A percentile compares a stretch with the other conserved stretches of the same genome.
phyloP scores from a whole-genome alignment of 495 filamentous ascomycete genomes.

The Daldinia grandis region DNA sequence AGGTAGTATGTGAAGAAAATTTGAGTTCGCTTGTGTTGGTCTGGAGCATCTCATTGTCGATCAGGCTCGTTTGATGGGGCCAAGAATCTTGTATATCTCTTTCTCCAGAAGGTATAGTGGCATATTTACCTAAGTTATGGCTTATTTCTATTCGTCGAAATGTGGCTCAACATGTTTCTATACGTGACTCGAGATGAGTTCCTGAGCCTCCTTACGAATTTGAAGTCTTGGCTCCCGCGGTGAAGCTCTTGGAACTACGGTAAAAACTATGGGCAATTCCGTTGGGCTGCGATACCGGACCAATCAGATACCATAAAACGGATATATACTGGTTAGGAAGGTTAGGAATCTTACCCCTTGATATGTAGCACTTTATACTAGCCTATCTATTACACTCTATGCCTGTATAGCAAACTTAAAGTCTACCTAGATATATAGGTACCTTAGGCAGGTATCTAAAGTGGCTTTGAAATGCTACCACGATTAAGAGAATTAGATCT shows the following conservation, averaged over 20 bases:
- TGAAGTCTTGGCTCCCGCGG: neutral
- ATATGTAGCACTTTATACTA: neutral
- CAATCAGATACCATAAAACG: neutral
- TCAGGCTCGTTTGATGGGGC: neutral
- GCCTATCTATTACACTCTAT: neutral
- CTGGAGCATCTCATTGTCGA: neutral
- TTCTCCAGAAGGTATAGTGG: neutral
- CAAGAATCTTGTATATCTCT: neutral
- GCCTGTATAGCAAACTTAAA: neutral
- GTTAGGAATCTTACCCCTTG: neutral
- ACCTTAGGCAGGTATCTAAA: too few species aligned
- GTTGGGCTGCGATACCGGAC: conserved; percentile 4
- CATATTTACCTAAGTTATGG: neutral
- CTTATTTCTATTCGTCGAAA: neutral
- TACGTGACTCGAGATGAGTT: neutral
- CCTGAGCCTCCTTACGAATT: conserved; percentile 1
- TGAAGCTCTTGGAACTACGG: neutral
- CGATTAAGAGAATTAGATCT: neutral
- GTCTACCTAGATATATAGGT: neutral
- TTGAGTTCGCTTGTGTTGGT: neutral
- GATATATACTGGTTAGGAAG: neutral
- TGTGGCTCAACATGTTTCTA: conserved; percentile 12
- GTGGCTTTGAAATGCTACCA: neutral
- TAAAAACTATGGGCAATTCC: neutral
- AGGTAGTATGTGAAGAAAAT: neutral